These are phyloP conservation scores for Phytophthora europaea DNA, from an alignment of 352 stramenopile genomes.

Conservation along the genomic window DNA sequence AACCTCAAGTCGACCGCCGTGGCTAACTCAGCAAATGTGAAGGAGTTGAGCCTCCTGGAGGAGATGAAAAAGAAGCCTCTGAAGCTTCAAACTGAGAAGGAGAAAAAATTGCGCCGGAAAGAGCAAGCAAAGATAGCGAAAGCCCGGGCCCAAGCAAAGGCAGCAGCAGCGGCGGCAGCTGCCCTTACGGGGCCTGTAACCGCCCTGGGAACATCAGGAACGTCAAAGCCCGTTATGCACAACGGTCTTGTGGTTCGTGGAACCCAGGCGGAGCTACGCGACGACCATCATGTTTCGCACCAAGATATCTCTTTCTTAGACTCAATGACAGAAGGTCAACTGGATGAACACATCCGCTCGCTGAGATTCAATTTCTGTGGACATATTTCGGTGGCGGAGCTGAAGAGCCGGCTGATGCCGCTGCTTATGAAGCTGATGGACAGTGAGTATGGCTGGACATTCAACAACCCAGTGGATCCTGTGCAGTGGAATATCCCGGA, in stretches of 20 bases:
- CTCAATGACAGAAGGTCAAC: conserved; percentile 86
- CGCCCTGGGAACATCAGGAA: conserved; percentile 14
- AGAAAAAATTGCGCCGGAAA: conserved; percentile 88
- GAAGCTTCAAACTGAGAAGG: conserved; percentile 87
- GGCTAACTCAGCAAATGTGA: conserved; percentile 8
- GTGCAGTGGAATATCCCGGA: conserved; percentile 94
- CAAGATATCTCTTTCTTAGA: conserved; percentile 92
- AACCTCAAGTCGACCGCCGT: neutral
- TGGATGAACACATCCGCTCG: conserved; percentile 92
- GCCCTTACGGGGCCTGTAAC: conserved; percentile 26
- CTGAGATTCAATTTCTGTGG: conserved; percentile 91
- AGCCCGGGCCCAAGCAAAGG: conserved; percentile 77
- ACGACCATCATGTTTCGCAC: conserved; percentile 70
- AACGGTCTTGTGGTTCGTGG: conserved; percentile 84
- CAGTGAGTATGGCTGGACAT: conserved; percentile 92
- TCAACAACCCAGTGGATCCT: conserved; percentile 96
- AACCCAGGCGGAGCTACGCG: conserved; percentile 65
- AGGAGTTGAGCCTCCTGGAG: conserved; percentile 32
- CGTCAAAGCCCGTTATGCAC: conserved; percentile 36
- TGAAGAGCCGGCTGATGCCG: conserved; percentile 88
- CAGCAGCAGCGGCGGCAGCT: conserved; percentile 47
- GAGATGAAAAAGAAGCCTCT: conserved; percentile 82
- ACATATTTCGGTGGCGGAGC: conserved; percentile 82
- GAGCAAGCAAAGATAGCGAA: conserved; percentile 87
- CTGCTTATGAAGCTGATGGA: conserved; percentile 91